phyloP scores from a whole-genome alignment of 75 land plant species.

The Ceratopteris richardii region DNA sequence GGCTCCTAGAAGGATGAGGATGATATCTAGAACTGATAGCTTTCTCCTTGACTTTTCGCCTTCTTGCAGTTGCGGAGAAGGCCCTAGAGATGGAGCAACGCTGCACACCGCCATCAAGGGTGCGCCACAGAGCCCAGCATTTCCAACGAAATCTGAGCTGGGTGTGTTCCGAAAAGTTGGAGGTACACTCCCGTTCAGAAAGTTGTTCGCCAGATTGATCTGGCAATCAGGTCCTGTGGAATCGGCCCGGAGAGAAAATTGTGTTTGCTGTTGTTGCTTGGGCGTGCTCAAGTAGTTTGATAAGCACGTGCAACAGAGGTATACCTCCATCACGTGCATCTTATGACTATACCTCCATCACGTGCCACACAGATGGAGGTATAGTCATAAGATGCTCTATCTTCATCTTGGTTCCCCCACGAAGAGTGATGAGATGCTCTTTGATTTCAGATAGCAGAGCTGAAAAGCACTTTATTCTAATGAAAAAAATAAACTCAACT shows the following conservation, averaged over 20 bases:
- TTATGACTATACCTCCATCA: too few species aligned
- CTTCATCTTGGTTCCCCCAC: too few species aligned
- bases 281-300: too few species aligned
- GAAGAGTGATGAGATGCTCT: too few species aligned
- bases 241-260: constrained; percentile 42
- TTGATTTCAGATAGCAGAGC: too few species aligned
- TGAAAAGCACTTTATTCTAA: too few species aligned
- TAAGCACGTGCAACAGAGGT: too few species aligned
- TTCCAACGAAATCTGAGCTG: constrained; percentile 28
- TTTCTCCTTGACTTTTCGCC: neutral
- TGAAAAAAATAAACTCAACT: too few species aligned
- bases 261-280: too few species aligned
- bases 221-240: constrained; percentile 16
- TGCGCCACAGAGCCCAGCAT: constrained; percentile 49
- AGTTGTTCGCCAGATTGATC: constrained; percentile 63
- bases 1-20: neutral
- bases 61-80: constrained; percentile 7
- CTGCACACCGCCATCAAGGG: constrained; percentile 28
- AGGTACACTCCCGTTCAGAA: constrained; percentile 70
- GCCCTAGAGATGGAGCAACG: constrained; percentile 7
- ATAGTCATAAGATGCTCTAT: too few species aligned
- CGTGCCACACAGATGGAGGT: too few species aligned
- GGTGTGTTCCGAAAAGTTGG: constrained; percentile 37
- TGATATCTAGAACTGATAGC: neutral
- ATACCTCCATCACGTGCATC: too few species aligned